These are phyloP conservation scores for Suillus subluteus DNA, from an alignment of 768 basidiomycete species.

Conservation along the genomic window DNA sequence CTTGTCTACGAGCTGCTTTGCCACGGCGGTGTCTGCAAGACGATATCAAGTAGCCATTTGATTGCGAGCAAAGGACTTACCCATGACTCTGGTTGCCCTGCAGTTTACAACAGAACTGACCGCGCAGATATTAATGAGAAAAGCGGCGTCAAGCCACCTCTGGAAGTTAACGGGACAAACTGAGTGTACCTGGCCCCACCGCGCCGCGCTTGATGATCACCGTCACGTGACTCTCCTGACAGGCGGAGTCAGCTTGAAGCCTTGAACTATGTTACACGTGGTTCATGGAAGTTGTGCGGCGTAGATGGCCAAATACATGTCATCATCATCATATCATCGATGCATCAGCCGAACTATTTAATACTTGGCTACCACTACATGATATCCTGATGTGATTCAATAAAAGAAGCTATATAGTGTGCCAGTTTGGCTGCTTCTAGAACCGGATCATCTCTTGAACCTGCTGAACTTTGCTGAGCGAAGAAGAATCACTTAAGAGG, in stretches of 20 bases:
- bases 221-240: not conserved
- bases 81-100: not conserved
- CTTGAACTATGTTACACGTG: too few relatives aligned
- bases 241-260: too few relatives aligned
- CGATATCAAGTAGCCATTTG: not conserved
- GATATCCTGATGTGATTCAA: not conserved
- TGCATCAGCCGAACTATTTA: not conserved
- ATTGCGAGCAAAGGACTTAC: slow-evolving; percentile 3
- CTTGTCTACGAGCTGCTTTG: slow-evolving; percentile 86
- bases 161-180: not conserved
- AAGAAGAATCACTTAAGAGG: not conserved
- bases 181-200: not conserved
- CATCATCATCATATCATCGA: too few relatives aligned
- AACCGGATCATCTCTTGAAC: not conserved
- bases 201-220: not conserved
- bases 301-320: too few relatives aligned
- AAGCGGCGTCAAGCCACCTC: slow-evolving; percentile 2
- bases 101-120: not conserved
- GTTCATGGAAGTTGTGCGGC: too few relatives aligned
- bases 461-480: not conserved
- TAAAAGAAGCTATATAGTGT: not conserved
- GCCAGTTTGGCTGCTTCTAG: not conserved
- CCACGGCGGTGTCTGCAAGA: slow-evolving; percentile 64
- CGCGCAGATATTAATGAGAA: not conserved
- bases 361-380: not conserved